Base-by-base conservation (phyloP, 2,329 filamentous ascomycete genomes). In the Hymenoscyphus occultus region DNA sequence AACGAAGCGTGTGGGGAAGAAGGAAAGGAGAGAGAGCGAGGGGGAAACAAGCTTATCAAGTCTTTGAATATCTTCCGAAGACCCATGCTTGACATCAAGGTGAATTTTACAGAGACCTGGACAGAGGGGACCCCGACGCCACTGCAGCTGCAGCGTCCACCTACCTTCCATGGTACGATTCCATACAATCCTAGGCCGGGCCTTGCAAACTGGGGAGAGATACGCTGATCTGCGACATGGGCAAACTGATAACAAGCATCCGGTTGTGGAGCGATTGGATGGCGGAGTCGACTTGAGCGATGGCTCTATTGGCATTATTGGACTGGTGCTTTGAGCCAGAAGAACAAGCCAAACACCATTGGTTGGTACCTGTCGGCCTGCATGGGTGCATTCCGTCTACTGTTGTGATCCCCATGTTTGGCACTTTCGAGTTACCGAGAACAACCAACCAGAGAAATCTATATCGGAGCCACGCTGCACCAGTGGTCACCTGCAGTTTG, bases 81-180 rank as follows among this genome's bases (percentile, higher is more conserved):
- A 62, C 60, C 60, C 60, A 62, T 56, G 60, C n/a, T 62, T 19
- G 45, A 35, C 42, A 31, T 31, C 40, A 51, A 31, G 59, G 19
- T 48, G 45, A 60, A 60, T 45, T 16, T 40, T 16, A 22, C 35
- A 19, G 32, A 39, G 28, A 5, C 28, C 28, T 28, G 3, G 28
- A 28, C 2, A 28, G 28, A 28, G 28, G 28, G 22, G 35, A 45
- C n/a, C 57, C 22, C 14, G 58, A 28, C 35, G 58, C 58, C 40
- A 28, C 31, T 16, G 12, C 6, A n/a, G 42, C 45, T 22, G 45
- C 45, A 13, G 45, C 45, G 35, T 10, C 7, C 31, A 56, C 60
- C 60, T 56, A 62, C 48, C 60, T 40, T 59, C 45, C 61, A 48
- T 66, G 61, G 64, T 54, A 66, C 40, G 61, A 51, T 51, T 51